Evolutionary conservation across 495 filamentous ascomycete genomes (phyloP), one percentile per base, ranked within the genome.

Genomic region (Delitschia confertaspora): DNA sequence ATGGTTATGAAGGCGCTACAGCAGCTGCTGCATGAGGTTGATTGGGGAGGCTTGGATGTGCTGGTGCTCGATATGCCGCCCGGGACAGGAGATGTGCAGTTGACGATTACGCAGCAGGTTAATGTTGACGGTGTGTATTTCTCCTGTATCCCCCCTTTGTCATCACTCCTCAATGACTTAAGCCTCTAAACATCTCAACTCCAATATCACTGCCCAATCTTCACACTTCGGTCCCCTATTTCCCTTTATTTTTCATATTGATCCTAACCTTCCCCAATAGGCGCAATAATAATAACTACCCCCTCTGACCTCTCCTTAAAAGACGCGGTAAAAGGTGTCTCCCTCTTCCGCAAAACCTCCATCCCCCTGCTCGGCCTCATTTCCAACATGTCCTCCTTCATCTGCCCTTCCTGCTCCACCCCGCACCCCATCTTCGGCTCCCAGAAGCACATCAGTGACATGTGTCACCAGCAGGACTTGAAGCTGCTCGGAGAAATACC

Each of bases 1-100:
- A 96, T 99, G 88, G 83, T 96, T 13, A 88, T 89, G 69, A 99
- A 99, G 64, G 91, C 93, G 0, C 68, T 99, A 55, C 88, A 95
- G 49, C 91, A 99, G 58, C 74, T 99, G 2, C 73, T 99, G 6
- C 87, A 93, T 58, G 85, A 88, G 37, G 91, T 96, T 3, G 83
- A 86, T 38, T 99, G 91, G 91, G 80, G 79, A 1, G 65, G 79
- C 0, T 59, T 85, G 9, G 91, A 96, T 59, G 65, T 96, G 0
- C 69, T 99, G 9, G 80, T 99, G 11, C 66, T 99, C 5, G 91
- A 99, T 51, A 63, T 99, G 17, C 93, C 91, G 1, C 91, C 91
- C 0, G 91, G 91, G 8, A 99, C 91, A 0, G 91, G 91, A 3
- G 91, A 99, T 61, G 83, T 85, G 1, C 91, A 96, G 54, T 70